Base-by-base conservation (phyloP, 352 stramenopile species). In the Paralagenidium karlingii region DNA sequence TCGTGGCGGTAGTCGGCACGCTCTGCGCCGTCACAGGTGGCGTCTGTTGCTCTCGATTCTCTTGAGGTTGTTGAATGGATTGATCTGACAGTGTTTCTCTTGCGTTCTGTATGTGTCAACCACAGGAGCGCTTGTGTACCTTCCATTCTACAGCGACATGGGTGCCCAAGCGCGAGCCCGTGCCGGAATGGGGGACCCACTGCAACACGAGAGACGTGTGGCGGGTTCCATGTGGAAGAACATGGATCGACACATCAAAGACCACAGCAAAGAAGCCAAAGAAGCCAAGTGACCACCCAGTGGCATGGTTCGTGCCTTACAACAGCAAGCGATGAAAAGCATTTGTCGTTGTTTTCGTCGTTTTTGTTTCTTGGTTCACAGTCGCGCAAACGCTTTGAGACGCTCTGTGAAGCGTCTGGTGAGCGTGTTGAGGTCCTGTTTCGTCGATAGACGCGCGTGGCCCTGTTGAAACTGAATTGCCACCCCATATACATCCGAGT, bases 211-310 rank as follows among this genome's bases (percentile, higher is more conserved):
- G 32, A 25, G n/a, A n/a, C 43, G 32, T 21, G 38, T 24, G 24
- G 42, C 41, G n/a, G 62, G 49, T 0, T 66, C 61, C 5, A 73
- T 68, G 61, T 68, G 58, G 61, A 66, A 73, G 38, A 65, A 68
- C 33, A 58, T 67, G 26, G 51, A 68, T 38, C 66, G 60, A 39
- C 53, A 59, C 28, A 37, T 37, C 12, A 38, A 48, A n/a, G 52
- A 46, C 9, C 34, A 65, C 15, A 12, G 18, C 20, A 18, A 31
- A 49, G 20, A 7, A 28, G 18, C 10, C 22, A 22, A 49, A 47
- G 24, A 21, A 40, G 24, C 22, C 20, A 43, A n/a, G 9, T 30
- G 10, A n/a, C n/a, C n/a, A n/a, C n/a, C n/a, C n/a, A n/a, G n/a
- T n/a, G n/a, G n/a, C n/a, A n/a, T n/a, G n/a, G n/a, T n/a, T n/a